Conservation (phyloP, 306 rosid species). For the Castanopsis chinensis region DNA sequence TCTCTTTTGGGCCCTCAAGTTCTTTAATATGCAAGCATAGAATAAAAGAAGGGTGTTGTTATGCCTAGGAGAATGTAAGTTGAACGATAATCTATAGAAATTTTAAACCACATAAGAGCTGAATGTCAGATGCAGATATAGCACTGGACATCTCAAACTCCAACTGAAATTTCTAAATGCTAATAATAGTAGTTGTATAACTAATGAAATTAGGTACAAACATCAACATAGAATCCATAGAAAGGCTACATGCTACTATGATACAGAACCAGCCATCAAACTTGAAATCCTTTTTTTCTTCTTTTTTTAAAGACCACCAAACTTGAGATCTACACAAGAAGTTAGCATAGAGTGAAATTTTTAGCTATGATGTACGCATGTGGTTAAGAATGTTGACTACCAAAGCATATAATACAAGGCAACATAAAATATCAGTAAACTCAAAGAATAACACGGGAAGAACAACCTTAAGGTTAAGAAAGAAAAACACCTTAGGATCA, state of each 20-base stretch:
- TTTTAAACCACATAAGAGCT: not conserved
- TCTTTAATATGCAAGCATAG: not conserved
- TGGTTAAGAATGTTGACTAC: not conserved
- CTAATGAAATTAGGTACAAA: not conserved
- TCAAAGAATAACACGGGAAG: not conserved
- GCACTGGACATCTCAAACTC: not conserved
- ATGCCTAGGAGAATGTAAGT: not conserved
- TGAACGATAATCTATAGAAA: not conserved
- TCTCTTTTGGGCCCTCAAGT: not conserved
- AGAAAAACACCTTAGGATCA: conserved; percentile 55
- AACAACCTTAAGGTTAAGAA: conserved; percentile 15
- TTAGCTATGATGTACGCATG: not conserved
- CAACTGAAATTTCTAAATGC: not conserved
- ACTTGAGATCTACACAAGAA: not conserved
- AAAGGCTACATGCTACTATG: not conserved
- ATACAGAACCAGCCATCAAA: conserved; percentile 5
- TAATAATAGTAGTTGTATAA: not conserved
- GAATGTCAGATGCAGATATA: not conserved
- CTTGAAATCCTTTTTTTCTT: not conserved
- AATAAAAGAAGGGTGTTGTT: not conserved
- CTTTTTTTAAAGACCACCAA: not conserved
- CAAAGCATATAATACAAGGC: not conserved
- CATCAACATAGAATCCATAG: not conserved
- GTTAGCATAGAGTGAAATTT: not conserved
- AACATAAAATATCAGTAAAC: conserved; percentile 12